Conservation (phyloP, 2,329 filamentous ascomycete genomes). For the Fusarium coffeatum region DNA sequence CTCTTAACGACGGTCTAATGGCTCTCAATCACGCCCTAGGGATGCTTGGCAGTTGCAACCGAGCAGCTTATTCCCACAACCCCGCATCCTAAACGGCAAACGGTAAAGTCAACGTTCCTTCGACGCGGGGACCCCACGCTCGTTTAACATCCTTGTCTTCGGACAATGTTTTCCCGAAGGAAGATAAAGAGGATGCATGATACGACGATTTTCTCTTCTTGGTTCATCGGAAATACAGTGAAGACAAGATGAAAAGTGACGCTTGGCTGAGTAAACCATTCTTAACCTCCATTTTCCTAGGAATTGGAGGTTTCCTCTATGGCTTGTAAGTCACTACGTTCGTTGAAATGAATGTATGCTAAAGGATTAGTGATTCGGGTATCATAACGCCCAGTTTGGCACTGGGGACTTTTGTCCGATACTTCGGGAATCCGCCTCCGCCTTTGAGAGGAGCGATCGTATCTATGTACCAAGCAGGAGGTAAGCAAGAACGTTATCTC, state of each 20-base stretch:
- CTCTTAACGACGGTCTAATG: slow-evolving; percentile 11
- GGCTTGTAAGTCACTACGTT: slow-evolving; percentile 48
- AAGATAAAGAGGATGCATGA: slow-evolving; percentile 20
- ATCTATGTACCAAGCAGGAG: slow-evolving; percentile 56
- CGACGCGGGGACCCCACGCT: slow-evolving; percentile 24
- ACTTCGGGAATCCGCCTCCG: slow-evolving; percentile 52
- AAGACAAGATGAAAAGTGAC: slow-evolving; percentile 41
- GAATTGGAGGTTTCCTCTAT: slow-evolving; percentile 56
- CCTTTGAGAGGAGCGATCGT: slow-evolving; percentile 55
- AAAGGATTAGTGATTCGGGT: slow-evolving; percentile 51
- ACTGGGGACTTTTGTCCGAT: slow-evolving; percentile 49
- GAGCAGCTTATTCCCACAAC: slow-evolving; percentile 13
- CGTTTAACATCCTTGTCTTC: slow-evolving; percentile 11
- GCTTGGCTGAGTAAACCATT: slow-evolving; percentile 55
- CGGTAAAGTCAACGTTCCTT: slow-evolving; percentile 7
- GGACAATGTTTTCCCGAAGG: slow-evolving; percentile 30
- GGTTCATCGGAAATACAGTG: fast-evolving
- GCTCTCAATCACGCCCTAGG: not conserved
- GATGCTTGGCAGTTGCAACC: not conserved
- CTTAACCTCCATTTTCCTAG: slow-evolving; percentile 54
- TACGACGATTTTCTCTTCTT: not conserved
- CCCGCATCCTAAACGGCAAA: slow-evolving; percentile 37
- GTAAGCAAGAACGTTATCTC: slow-evolving; percentile 12
- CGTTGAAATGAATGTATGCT: too few species aligned
- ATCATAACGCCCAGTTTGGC: slow-evolving; percentile 57